Percentiles rank a stretch among this genome's conserved stretches.
These are phyloP conservation scores for Withania somnifera DNA, from an alignment of 305 asterid genomes.

Conservation along the genomic window DNA sequence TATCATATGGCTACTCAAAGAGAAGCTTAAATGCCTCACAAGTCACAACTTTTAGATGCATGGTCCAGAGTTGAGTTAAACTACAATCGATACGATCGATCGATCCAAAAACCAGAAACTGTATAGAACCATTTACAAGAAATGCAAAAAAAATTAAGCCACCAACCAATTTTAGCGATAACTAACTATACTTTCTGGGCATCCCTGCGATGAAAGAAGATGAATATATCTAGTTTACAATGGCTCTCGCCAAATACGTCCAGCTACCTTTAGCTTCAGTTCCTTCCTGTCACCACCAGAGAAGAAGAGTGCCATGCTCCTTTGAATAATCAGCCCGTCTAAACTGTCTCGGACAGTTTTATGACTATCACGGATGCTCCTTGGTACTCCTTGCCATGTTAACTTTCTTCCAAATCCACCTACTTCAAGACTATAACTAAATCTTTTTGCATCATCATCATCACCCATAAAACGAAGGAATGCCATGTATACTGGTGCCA, in stretches of 20 bases:
- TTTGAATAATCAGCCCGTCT: constrained; percentile 65
- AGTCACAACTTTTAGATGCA: constrained; percentile 3
- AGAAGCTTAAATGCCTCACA: background rate
- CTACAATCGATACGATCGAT: background rate
- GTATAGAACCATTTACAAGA: background rate
- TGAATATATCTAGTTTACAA: constrained; percentile 8
- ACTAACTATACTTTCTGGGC: background rate
- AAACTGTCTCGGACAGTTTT: constrained; percentile 52
- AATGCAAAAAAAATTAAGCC: background rate
- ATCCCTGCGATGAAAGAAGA: background rate
- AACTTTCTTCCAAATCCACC: constrained; percentile 51
- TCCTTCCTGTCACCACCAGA: constrained; percentile 56
- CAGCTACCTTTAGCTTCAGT: constrained; percentile 61
- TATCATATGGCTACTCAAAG: background rate
- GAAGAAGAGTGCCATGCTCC: constrained; percentile 63
- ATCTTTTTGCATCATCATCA: constrained; percentile 54
- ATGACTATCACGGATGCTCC: constrained; percentile 74
- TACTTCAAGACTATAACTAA: constrained; percentile 58
- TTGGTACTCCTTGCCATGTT: constrained; percentile 66
- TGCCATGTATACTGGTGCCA: constrained; percentile 66
- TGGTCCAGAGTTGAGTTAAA: background rate
- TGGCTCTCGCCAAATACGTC: constrained; percentile 64
- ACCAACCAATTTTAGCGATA: background rate
- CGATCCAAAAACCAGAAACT: background rate
- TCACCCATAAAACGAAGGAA: constrained; percentile 82